Percentiles rank a stretch among this genome's conserved stretches.
phyloP scores from a whole-genome alignment of 2,329 filamentous ascomycete species.

The Dichotomopilus funicola region DNA sequence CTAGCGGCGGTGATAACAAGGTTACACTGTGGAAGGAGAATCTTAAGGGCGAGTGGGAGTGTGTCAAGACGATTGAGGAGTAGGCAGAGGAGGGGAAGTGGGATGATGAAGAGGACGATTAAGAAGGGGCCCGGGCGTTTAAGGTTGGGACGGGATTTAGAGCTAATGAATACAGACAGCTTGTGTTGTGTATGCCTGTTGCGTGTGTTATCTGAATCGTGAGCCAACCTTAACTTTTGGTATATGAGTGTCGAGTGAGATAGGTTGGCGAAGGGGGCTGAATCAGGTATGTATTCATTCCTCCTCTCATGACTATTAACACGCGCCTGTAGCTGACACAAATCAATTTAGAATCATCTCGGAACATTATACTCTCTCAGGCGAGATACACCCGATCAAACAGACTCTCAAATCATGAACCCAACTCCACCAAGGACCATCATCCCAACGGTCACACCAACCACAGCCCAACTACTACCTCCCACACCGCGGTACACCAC shows the following conservation, averaged over 20 bases:
- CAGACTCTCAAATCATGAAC: constrained; percentile 11
- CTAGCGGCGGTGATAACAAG: constrained; percentile 92
- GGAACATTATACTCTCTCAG: background rate
- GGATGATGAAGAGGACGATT: constrained; percentile 2
- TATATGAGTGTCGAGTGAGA: too few species aligned
- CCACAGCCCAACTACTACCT: constrained; percentile 14
- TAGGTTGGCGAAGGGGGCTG: too few species aligned
- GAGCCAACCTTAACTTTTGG: too few species aligned
- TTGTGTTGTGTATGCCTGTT: background rate
- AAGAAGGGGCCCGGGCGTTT: constrained; percentile 5
- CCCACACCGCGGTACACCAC: constrained; percentile 2
- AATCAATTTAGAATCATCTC: background rate
- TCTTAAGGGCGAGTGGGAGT: constrained; percentile 92
- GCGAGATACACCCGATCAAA: too few species aligned
- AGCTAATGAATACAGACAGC: constrained; percentile 5
- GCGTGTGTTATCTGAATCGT: too few species aligned
- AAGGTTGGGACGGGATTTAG: constrained; percentile 11
- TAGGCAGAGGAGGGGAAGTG: constrained; percentile 32
- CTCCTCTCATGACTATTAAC: too few species aligned
- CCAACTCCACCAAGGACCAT: constrained; percentile 19
- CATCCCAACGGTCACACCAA: constrained; percentile 16
- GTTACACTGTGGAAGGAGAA: constrained; percentile 99
- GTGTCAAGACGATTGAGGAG: constrained; percentile 93
- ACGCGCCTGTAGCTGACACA: too few species aligned
- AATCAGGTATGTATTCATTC: too few species aligned